Percentiles rank a stretch among this genome's conserved stretches.
Conservation (phyloP, 148 eudicot genomes). For the Diospyros lotus region DNA sequence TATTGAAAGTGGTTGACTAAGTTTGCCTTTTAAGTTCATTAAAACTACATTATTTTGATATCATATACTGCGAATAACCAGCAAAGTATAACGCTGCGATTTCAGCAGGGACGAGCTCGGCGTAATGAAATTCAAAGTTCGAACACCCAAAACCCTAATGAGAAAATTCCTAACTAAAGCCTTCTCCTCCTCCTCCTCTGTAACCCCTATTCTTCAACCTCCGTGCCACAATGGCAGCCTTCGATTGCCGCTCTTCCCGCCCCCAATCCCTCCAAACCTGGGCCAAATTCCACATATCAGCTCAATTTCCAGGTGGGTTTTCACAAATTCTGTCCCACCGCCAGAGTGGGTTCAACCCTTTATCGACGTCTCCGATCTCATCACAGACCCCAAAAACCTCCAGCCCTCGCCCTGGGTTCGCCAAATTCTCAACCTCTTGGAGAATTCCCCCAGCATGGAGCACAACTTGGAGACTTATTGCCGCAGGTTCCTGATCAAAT, state of each 20-base stretch:
- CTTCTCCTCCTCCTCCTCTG: slow-evolving; percentile 15
- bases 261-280: slow-evolving; percentile 11
- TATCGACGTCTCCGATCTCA: slow-evolving; percentile 65
- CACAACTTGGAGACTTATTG: slow-evolving; percentile 49
- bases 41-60: no score
- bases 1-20: no score
- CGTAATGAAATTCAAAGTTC: no score
- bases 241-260: slow-evolving; percentile 15
- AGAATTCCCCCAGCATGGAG: slow-evolving; percentile 55
- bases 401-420: slow-evolving; percentile 76
- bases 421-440: slow-evolving; percentile 52
- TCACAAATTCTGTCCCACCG: slow-evolving; percentile 53
- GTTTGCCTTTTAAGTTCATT: no score
- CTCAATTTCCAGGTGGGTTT: slow-evolving; percentile 16
- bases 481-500: slow-evolving; percentile 54
- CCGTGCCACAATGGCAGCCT: slow-evolving; percentile 29
- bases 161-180: slow-evolving; percentile 35
- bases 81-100: no score
- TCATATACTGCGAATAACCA: no score
- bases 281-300: slow-evolving; percentile 12
- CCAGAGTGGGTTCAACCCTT: slow-evolving; percentile 93
- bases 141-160: slow-evolving; percentile 31
- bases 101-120: no score
- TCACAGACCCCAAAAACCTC: slow-evolving; percentile 37
- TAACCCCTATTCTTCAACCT: slow-evolving; percentile 12